These are phyloP conservation scores for Colletotrichum lindemuthianum DNA, from an alignment of 2,329 filamentous ascomycete species.

Conservation along the genomic window DNA sequence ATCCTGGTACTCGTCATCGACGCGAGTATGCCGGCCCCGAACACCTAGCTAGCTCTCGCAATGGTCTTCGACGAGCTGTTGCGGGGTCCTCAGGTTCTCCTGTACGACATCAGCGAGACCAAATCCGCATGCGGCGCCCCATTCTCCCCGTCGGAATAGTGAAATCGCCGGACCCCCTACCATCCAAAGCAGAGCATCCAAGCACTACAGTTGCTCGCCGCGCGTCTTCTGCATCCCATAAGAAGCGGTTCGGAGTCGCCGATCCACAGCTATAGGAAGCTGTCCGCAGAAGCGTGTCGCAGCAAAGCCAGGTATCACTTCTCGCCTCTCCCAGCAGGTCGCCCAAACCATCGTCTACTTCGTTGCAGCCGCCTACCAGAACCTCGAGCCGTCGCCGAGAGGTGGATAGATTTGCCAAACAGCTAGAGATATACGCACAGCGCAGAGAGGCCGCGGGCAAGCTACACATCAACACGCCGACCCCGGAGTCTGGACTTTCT, in stretches of 20 bases:
- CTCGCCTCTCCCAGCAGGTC: constrained; percentile 24
- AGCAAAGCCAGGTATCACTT: constrained; percentile 35
- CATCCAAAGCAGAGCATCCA: background rate
- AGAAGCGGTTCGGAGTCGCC: constrained; percentile 32
- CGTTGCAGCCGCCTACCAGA: constrained; percentile 44
- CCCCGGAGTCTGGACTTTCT: constrained; percentile 54
- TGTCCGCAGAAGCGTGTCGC: constrained; percentile 35
- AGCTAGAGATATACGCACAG: constrained; percentile 39
- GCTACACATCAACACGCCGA: constrained; percentile 51
- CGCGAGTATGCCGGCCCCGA: background rate
- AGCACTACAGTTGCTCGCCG: background rate
- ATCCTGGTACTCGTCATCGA: background rate
- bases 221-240: constrained; percentile 5
- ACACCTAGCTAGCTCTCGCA: background rate
- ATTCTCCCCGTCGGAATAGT: background rate
- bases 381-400: constrained; percentile 55
- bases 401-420: constrained; percentile 45
- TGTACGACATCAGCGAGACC: background rate
- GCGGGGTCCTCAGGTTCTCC: constrained; percentile 22
- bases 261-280: constrained; percentile 36
- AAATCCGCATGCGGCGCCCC: background rate
- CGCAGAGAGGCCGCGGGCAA: constrained; percentile 50
- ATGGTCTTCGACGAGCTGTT: constrained; percentile 1
- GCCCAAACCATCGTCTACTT: constrained; percentile 7
- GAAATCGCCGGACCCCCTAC: background rate